Evolutionary conservation across 2,329 filamentous ascomycete species (phyloP), one percentile per base, ranked within the genome.

Genomic region (Zopfia rhizophila): DNA sequence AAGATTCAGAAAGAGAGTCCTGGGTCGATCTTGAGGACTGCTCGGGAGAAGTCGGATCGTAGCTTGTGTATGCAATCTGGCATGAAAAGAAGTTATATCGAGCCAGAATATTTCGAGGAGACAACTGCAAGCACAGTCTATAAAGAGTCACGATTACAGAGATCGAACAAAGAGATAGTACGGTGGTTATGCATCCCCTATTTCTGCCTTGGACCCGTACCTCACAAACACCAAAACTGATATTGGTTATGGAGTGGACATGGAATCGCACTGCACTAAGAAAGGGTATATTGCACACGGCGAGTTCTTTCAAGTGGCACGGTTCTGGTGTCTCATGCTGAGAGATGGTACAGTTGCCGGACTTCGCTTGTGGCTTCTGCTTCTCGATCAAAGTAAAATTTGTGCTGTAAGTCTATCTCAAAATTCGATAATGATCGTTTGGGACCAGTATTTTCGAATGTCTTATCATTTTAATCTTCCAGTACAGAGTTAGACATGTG

Each of bases 291-390:
- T 65, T 3, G 66, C 65, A 1, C 51, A 63, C 7, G 69, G 66
- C 2, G 56, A 72, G 13, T 80, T 76, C 39, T 80, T 78, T 42
- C 77, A 81, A 43, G 73, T 80, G 31, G 65, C 73, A 1, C 78
- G 81, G 51, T 43, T 79, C 7, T 81, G 78, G 78, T 76, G 72
- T 48, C 52, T 81, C 4, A 61, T 78, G 5, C 48, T 81, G 1
- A 73, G 74, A 28, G 73, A 78, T 31, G 70, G 76, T 78, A 58
- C 43, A 8, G 43, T 42, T 24, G 48, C 43, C 7, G 42, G 48
- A 4, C 19, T 47, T 5, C 21, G 41, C 6, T 24, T 39, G 18
- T 51, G 48, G 48, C 32, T 51, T 6, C 27, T 51, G 12, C 48
- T 43, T 18, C 18, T 47, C 4, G 37, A 47, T 12, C 12, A 41